Percentiles rank a stretch among this genome's conserved stretches.
Conservation (phyloP, 2,329 filamentous ascomycete genomes). For the Verticillium alfalfae region DNA sequence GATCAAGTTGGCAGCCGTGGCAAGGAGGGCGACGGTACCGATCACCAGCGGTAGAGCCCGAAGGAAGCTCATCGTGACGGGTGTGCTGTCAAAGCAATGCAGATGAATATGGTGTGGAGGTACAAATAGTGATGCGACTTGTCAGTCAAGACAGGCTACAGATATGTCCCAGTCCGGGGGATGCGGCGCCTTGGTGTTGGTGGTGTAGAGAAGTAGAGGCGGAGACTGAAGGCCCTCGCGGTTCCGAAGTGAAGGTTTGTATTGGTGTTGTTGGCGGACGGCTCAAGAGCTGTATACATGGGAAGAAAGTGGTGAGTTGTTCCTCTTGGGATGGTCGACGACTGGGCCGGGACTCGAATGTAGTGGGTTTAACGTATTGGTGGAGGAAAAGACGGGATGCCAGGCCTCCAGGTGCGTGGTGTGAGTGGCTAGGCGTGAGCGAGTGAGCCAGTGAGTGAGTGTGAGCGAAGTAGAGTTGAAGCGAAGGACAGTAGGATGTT, state of each 20-base stretch:
- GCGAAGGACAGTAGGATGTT: not conserved
- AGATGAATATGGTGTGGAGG: not conserved
- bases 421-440: not conserved
- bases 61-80: not conserved
- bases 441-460: not conserved
- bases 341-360: not conserved
- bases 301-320: not conserved
- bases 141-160: not conserved
- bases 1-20: slow-evolving; percentile 31
- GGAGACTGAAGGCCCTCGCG: not conserved
- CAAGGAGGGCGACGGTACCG: slow-evolving; percentile 28
- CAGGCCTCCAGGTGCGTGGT: not conserved
- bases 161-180: not conserved
- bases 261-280: not conserved
- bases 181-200: not conserved
- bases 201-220: not conserved
- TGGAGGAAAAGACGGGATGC: not conserved
- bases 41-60: slow-evolving; percentile 26
- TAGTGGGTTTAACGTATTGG: too few species aligned
- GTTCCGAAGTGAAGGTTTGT: not conserved
- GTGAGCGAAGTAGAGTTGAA: not conserved
- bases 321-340: not conserved
- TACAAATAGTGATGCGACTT: not conserved
- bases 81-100: not conserved
- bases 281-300: not conserved